Percentiles rank a stretch among this genome's conserved stretches.
Conservation (phyloP, 441 rosid genomes). For the Adansonia gregorii region DNA sequence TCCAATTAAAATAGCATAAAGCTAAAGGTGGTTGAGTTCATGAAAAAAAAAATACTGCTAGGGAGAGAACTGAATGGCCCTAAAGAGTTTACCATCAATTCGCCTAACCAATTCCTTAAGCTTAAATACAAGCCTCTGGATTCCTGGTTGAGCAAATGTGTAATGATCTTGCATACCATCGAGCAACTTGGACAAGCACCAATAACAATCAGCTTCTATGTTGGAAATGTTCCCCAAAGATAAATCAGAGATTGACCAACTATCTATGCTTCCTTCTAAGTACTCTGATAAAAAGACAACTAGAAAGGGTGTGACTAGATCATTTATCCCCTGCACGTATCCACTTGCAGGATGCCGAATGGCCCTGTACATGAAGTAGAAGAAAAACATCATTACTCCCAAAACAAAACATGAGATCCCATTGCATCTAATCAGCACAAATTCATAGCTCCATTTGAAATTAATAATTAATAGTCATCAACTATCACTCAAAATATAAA, state of each 20-base stretch:
- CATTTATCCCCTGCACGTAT: constrained; percentile 97
- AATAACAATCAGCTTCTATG: constrained; percentile 94
- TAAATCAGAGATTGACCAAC: constrained; percentile 78
- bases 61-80: constrained; percentile 13
- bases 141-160: constrained; percentile 99
- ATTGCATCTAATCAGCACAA: constrained; percentile 13
- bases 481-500: background rate
- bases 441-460: background rate
- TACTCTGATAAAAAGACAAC: constrained; percentile 91
- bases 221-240: constrained; percentile 65
- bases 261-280: constrained; percentile 74
- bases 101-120: constrained; percentile 94
- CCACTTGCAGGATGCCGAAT: constrained; percentile 99
- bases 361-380: constrained; percentile 67
- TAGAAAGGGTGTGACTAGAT: constrained; percentile 94
- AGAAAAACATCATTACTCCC: constrained; percentile 26
- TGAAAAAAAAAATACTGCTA: background rate
- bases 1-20: constrained; percentile 5
- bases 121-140: constrained; percentile 97
- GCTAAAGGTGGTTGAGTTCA: constrained; percentile 15
- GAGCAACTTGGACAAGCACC: constrained; percentile 95
- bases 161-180: constrained; percentile 99
- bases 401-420: background rate
- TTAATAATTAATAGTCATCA: background rate
- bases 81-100: constrained; percentile 71